Percentiles rank a stretch among this genome's conserved stretches.
phyloP scores from a whole-genome alignment of 2,329 filamentous ascomycete species.

The Colletotrichum falcatum region DNA sequence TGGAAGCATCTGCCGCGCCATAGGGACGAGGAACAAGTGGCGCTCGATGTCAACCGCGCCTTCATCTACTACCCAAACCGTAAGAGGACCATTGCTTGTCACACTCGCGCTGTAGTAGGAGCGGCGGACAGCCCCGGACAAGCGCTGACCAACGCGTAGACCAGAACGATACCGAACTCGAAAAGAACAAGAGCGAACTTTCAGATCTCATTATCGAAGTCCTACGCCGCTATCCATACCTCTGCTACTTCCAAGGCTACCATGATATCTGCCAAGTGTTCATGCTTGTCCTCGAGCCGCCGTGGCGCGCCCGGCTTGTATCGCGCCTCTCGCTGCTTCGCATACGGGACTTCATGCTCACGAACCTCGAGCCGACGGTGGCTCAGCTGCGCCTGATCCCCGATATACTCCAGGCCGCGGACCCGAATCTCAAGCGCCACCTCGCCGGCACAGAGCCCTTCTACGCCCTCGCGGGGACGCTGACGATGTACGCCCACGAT shows the following conservation, averaged over 20 bases:
- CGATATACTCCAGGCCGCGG: conserved; percentile 79
- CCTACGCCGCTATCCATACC: conserved; percentile 81
- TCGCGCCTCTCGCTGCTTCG: conserved; percentile 88
- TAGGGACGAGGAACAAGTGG: conserved; percentile 89
- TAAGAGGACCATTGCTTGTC: conserved; percentile 55
- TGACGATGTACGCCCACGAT: conserved; percentile 97
- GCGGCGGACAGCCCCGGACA: background rate
- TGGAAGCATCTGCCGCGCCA: conserved; percentile 80
- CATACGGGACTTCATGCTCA: conserved; percentile 98
- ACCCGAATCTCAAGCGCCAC: conserved; percentile 79
- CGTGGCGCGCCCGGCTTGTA: conserved; percentile 70
- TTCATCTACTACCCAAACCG: conserved; percentile 95
- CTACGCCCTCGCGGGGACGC: conserved; percentile 91
- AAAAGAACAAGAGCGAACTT: conserved; percentile 79
- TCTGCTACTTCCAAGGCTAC: conserved; percentile 98
- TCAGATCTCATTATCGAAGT: conserved; percentile 84
- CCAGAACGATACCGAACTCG: conserved; percentile 76
- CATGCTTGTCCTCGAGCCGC: conserved; percentile 81
- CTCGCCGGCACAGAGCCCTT: conserved; percentile 85
- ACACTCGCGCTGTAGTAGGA: background rate
- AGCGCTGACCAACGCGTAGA: conserved; percentile 59
- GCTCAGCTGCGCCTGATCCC: conserved; percentile 90
- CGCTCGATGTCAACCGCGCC: conserved; percentile 92
- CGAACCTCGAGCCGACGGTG: conserved; percentile 82
- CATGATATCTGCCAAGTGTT: conserved; percentile 98